Evolutionary conservation across 768 basidiomycete genomes (phyloP), one percentile per base, ranked within the genome.

Genomic region (Pleurotus salmoneostramineus): DNA sequence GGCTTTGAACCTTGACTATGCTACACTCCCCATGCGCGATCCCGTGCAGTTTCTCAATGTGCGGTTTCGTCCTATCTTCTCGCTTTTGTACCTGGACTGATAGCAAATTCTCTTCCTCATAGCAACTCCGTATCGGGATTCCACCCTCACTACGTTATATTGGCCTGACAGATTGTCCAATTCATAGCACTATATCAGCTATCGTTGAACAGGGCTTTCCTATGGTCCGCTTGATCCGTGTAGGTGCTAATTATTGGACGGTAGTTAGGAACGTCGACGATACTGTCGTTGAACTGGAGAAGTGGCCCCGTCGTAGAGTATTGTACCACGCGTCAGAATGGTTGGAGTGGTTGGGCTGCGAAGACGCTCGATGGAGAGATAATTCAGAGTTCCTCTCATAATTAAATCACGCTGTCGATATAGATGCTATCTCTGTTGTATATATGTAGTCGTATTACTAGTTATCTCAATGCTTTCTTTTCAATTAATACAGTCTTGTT

Each of bases 341-440:
- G 85, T 71, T 89, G 21, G 84, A 87, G 66, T 84, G 83, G 75
- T 67, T 80, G 37, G 84, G 81, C 0, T 88, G 87, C 61, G 80
- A 80, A 60, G 82, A 85, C 60, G 85, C 84, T 75, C 60, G 61
- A 66, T n/a, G 62, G 57, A 50, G 57, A 34, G 57, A 50, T 42
- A 34, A 56, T 27, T 46, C 56, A 6, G 48, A 51, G 50, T 50
- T 58, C 27, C 49, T 50, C 11, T 42, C 46, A 15, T 48, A 35
- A 48, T 32, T 32, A 31, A 34, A 3, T 49, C 27, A 31, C 33
- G 15, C 10, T 32, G 33, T 49, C 10, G 12, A n/a, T 47, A 27
- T 17, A 47, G 12, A 27, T 27, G 21, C 21, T 27, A 27, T 27
- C 21, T 27, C 21, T 27, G 21, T 27, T 27, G 21, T 27, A 27